A percentile compares a stretch with the other conserved stretches of the same genome.
These are phyloP conservation scores for Linnemannia zychae DNA, from an alignment of 192 early-diverging fungal species.

Conservation along the genomic window DNA sequence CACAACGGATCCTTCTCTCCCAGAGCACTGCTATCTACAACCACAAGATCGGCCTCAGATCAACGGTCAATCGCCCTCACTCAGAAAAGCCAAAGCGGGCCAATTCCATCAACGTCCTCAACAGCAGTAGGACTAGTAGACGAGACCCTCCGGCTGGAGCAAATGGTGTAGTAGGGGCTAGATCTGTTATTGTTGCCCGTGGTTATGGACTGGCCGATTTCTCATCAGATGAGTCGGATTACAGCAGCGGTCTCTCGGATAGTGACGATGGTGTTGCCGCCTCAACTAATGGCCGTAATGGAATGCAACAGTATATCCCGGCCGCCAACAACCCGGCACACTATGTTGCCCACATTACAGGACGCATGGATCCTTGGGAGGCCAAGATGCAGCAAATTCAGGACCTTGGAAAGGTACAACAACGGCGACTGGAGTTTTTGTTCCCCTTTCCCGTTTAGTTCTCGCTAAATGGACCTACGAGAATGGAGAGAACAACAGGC, in stretches of 20 bases:
- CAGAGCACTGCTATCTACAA: slow-evolving; percentile 28
- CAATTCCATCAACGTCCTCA: not conserved
- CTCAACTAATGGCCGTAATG: not conserved
- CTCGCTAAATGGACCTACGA: not conserved
- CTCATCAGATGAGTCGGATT: slow-evolving; percentile 26
- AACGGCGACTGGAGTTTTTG: no score
- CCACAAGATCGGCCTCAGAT: slow-evolving; percentile 37
- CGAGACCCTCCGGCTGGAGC: not conserved
- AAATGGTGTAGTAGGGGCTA: not conserved
- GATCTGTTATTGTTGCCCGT: not conserved
- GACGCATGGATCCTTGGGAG: slow-evolving; percentile 48
- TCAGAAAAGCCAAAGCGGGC: not conserved
- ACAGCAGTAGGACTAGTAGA: not conserved
- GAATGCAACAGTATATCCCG: not conserved
- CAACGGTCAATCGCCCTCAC: slow-evolving; percentile 8
- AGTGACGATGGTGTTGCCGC: slow-evolving; percentile 10
- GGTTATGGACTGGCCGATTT: slow-evolving; percentile 36
- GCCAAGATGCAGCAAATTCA: slow-evolving; percentile 30
- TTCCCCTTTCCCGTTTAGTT: not conserved
- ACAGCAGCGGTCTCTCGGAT: slow-evolving; percentile 7
- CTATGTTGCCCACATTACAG: slow-evolving; percentile 52
- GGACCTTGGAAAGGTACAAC: slow-evolving; percentile 40
- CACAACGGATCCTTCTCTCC: slow-evolving; percentile 18
- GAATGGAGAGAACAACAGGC: no score
- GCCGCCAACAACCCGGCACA: slow-evolving; percentile 17